phyloP scores from a whole-genome alignment of 176 grass and related monocot genomes.

The Neostapfia colusana region DNA sequence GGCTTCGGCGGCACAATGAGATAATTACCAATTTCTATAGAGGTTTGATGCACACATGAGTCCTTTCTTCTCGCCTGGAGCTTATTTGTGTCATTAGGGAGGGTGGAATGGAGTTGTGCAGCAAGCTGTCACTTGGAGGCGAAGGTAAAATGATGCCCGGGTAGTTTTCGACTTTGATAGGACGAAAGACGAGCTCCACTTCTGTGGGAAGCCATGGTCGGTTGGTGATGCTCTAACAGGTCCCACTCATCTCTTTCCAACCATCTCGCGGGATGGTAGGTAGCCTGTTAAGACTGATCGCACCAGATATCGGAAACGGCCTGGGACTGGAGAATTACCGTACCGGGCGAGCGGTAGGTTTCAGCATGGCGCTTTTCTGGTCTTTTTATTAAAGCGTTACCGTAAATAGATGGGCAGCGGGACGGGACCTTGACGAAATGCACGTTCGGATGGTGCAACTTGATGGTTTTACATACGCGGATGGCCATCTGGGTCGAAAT shows the following conservation, averaged over 20 bases:
- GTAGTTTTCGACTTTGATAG: background rate
- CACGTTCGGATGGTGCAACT: no score
- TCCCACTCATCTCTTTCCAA: conserved; percentile 7
- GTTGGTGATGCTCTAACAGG: background rate
- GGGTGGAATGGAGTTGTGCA: background rate
- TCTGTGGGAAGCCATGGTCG: background rate
- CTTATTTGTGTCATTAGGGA: background rate
- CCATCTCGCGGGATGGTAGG: no score
- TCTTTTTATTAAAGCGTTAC: no score
- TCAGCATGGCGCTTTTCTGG: no score
- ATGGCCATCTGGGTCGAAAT: no score
- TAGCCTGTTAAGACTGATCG: no score
- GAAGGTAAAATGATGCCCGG: conserved; percentile 26
- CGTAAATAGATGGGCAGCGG: no score
- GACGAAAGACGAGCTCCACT: background rate
- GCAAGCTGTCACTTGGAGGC: conserved; percentile 5
- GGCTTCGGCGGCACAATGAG: background rate
- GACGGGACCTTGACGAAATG: no score
- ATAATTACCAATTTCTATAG: background rate
- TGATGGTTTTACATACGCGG: no score
- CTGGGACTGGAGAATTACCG: no score
- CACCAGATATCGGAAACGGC: no score
- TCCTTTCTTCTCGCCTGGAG: background rate
- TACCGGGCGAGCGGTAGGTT: no score
- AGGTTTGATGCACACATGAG: background rate